These are phyloP conservation scores for Verticillium albo-atrum DNA, from an alignment of 2,329 filamentous ascomycete genomes.

Conservation along the genomic window DNA sequence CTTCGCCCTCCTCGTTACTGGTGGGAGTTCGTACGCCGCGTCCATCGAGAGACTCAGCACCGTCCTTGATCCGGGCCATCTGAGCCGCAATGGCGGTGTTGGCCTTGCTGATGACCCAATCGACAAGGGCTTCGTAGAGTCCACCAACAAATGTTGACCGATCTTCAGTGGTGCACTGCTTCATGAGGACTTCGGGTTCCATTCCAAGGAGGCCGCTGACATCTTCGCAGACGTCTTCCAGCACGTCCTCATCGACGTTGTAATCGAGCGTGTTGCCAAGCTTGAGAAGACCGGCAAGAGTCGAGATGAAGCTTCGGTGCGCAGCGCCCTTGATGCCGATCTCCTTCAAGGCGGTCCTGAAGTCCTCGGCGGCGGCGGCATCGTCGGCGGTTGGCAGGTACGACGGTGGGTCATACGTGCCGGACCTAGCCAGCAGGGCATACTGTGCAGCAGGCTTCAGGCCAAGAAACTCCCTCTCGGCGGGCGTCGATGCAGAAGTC, in stretches of 20 bases:
- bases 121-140: conserved; percentile 89
- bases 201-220: conserved; percentile 81
- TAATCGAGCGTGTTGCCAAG: conserved; percentile 89
- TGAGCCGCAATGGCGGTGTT: conserved; percentile 80
- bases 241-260: conserved; percentile 73
- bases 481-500: conserved; percentile 82
- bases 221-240: conserved; percentile 87
- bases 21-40: conserved; percentile 59
- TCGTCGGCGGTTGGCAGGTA: conserved; percentile 94
- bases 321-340: conserved; percentile 89
- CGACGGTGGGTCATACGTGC: conserved; percentile 78
- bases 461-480: conserved; percentile 83
- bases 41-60: conserved; percentile 64
- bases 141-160: conserved; percentile 77
- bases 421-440: conserved; percentile 72
- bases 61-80: conserved; percentile 61
- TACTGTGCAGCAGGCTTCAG: conserved; percentile 76
- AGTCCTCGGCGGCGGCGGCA: conserved; percentile 87
- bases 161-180: conserved; percentile 79
- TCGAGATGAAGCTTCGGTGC: conserved; percentile 79
- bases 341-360: conserved; percentile 77
- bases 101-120: conserved; percentile 88
- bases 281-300: conserved; percentile 81
- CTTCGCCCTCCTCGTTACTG: conserved; percentile 66
- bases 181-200: conserved; percentile 75